Base-by-base conservation (phyloP, 148 eudicot species). In the Cornus florida region DNA sequence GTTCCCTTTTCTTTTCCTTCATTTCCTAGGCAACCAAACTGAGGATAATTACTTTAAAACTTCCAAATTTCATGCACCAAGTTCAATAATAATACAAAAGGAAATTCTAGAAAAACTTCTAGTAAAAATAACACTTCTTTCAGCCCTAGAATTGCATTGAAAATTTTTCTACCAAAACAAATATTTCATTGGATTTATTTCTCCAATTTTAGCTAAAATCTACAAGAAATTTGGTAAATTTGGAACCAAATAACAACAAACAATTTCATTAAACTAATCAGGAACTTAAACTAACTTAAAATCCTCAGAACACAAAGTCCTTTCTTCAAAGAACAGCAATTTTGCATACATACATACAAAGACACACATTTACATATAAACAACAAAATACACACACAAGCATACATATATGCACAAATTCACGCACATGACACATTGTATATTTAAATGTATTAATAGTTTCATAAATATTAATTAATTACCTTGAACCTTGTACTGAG, bases 401-500 rank as follows among this genome's bases (percentile, higher is more conserved):
- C 59, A 16, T 43, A 35, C 59, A 12, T 53, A 53, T 53, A 53
- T 53, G 7, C 17, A 53, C 28, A 28, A 28, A 28, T 28, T 28
- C 28, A 28, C 28, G 1, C 28, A 28, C 28, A 28, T 28, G 28
- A 28, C 28, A 28, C 7, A 53, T 53, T 53, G 17, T 53, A 53
- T 53, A 53, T 53, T 4, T 50, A 50, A 9, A 12, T 50, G 8
- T 50, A 50, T 28, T 28, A 0, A 28, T 28, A 28, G 28, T 28
- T 11, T 2, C 19, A 53, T 11, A 53, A 2, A 53, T 53, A 53
- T 53, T 53, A 53, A 39, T 39, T 39, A 10, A 16, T 43, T 76
- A 95, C 99, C 99, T 95, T 95, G 99, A 82, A 95, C 99, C 83
- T 84, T 93, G 86, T 81, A 95, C 65, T 95, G 97, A 66, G 92